Evolutionary conservation across 768 basidiomycete genomes (phyloP).

Genomic region (Podaxis pistillaris): DNA sequence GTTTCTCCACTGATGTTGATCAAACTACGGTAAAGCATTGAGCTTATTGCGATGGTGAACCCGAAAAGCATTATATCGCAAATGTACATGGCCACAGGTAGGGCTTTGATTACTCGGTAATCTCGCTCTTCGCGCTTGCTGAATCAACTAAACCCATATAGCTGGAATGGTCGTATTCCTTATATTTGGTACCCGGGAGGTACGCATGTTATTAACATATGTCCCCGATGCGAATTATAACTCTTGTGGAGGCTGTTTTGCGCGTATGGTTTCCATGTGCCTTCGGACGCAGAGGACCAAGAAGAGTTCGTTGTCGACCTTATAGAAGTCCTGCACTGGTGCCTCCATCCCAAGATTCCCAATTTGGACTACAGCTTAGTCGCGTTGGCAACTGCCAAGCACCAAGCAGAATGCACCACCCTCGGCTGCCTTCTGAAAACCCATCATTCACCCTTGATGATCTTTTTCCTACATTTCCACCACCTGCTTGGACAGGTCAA

Average conservation of each 20-base stretch:
- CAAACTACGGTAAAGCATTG: conserved; percentile 20
- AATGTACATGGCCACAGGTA: conserved; percentile 34
- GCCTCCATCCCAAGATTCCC: neutral
- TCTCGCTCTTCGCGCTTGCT: neutral
- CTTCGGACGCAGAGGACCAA: neutral
- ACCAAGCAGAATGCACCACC: neutral
- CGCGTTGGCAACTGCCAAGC: neutral
- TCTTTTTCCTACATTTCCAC: neutral
- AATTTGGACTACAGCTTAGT: neutral
- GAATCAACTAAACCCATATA: conserved; percentile 11
- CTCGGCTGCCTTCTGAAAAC: neutral
- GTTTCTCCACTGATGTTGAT: neutral
- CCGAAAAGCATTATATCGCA: conserved; percentile 25
- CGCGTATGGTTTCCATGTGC: conserved; percentile 2
- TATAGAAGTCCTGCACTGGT: neutral
- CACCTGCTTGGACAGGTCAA: neutral
- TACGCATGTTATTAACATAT: neutral
- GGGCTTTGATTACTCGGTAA: neutral
- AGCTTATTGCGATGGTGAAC: conserved; percentile 25
- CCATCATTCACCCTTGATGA: neutral
- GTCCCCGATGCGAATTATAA: neutral
- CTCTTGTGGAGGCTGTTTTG: neutral
- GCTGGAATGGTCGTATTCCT: conserved; percentile 33
- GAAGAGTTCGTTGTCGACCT: neutral
- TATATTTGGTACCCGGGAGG: conserved; percentile 29